Evolutionary conservation across 345 rosid species (phyloP), one percentile per base, ranked within the genome.

Genomic region (Melastoma malabathricum): DNA sequence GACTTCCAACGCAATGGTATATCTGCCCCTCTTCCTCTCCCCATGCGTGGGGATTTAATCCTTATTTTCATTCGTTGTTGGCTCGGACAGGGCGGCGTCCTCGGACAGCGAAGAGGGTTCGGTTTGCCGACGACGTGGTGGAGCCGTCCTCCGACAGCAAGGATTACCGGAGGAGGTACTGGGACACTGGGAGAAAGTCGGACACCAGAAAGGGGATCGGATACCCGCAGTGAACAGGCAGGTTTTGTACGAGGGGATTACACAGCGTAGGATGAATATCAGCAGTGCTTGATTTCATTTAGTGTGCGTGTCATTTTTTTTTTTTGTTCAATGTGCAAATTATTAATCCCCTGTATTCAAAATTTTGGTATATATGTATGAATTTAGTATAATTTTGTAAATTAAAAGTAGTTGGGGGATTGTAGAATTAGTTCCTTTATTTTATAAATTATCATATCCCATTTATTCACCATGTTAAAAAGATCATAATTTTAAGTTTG

Each of bases 51-150:
- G 22, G 18, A 16, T 10, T 5, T 16, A 51, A 18, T 14, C 16
- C 29, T 18, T 16, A 13, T 19, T 12, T 29, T 15, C 15, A 38
- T n/a, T 34, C 1, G 4, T 20, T 23, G 15, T 31, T 25, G 18
- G 52, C 3, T 22, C n/a, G n/a, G 8, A 15, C 46, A 22, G 68
- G 65, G 34, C 12, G 56, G 17, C 60, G 18, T 22, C 25, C 25
- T 22, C 67, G 67, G 50, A 80, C 71, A 4, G 25, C 4, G 72
- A 90, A 84, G 61, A 82, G 64, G 70, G 95, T 87, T 29, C 62
- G 89, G 56, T 86, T 90, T 57, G 87, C 96, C 6, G 83, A 72
- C 4, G 87, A 84, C 50, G 94, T 83, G 70, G 68, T 78, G 44
- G 93, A 81, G 62, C 82, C 89, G 0, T 85, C 95, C 3, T 66